Base-by-base conservation (phyloP, 2,329 filamentous ascomycete genomes). In the Diaporthe sp. region DNA sequence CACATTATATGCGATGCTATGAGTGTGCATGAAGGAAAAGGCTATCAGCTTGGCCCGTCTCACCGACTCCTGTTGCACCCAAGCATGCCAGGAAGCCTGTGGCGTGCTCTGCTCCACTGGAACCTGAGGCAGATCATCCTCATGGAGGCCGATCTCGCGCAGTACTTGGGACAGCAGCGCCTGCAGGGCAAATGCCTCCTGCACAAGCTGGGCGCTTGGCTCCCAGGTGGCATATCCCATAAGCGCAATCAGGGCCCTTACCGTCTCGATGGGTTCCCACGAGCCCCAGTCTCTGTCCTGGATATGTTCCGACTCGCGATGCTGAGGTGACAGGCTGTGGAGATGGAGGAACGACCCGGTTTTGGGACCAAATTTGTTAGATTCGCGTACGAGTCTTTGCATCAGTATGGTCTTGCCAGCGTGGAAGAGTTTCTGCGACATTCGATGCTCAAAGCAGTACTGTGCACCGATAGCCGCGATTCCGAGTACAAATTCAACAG, bases 151-250 rank as follows among this genome's bases (percentile, higher is more conserved):
- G 0, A 82, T 64, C 22, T 84, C 82, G 0, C 82, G 80, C 0
- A 84, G 77, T 19, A 83, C 77, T 15, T 83, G 82, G 0, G 81
- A 80, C 1, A 85, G 77, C 3, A 84, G 77, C 1, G 78, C 79
- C 13, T 84, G 83, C 0, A 84, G 47, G 0, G 76, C 76, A 25
- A 84, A 84, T 0, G 83, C 82, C 47, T 84, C 83, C 19, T 82
- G 80, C 0, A 84, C 74, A 13, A 84, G 77, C 0, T 77, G 66
- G 15, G 78, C 77, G 50, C 82, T 81, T 1, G 80, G 79, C 15
- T 84, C 83, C 83, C 83, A 84, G 0, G 83, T 84, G 0, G 83
- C 83, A 40, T 80, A 84, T 1, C 81, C 83, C 83, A 84, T 84
- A 9, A 85, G 79, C 1, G 80, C 79, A 8, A 84, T 80, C 9